Conservation (phyloP, 257 asterid genomes). For the Primulina eburnea region DNA sequence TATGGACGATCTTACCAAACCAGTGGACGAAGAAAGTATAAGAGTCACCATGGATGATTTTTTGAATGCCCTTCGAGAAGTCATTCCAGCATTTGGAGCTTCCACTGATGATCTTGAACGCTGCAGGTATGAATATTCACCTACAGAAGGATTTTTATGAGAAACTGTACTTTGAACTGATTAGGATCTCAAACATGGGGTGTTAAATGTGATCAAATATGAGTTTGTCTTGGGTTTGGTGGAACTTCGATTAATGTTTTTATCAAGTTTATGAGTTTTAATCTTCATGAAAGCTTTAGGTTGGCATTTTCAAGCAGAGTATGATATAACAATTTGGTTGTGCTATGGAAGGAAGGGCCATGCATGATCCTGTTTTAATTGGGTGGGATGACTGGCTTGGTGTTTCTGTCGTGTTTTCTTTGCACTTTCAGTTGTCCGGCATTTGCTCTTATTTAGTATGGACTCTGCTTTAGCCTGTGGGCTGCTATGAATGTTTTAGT, state of each 20-base stretch:
- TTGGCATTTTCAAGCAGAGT: neutral
- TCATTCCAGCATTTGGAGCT: slow-evolving; percentile 61
- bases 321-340: slow-evolving; percentile 3
- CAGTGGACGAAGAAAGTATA: slow-evolving; percentile 68
- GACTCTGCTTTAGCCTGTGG: neutral
- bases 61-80: slow-evolving; percentile 45
- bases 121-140: slow-evolving; percentile 59
- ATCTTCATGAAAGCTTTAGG: neutral
- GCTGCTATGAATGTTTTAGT: too few species aligned
- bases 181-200: slow-evolving; percentile 10
- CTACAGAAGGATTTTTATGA: slow-evolving; percentile 26
- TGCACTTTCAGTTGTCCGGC: too few species aligned
- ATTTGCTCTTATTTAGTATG: neutral
- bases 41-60: slow-evolving; percentile 55
- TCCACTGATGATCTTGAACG: slow-evolving; percentile 61
- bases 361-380: too few species aligned
- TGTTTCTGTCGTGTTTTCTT: too few species aligned
- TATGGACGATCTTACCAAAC: slow-evolving; percentile 90
- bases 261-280: neutral
- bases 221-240: neutral
- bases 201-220: neutral
- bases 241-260: neutral
- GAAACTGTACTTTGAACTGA: neutral
- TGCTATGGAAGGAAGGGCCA: too few species aligned
- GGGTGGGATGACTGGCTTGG: too few species aligned